Percentiles rank a stretch among this genome's conserved stretches.
Conservation (phyloP, 164 flowering plant species). For the Aristolochia californica region DNA sequence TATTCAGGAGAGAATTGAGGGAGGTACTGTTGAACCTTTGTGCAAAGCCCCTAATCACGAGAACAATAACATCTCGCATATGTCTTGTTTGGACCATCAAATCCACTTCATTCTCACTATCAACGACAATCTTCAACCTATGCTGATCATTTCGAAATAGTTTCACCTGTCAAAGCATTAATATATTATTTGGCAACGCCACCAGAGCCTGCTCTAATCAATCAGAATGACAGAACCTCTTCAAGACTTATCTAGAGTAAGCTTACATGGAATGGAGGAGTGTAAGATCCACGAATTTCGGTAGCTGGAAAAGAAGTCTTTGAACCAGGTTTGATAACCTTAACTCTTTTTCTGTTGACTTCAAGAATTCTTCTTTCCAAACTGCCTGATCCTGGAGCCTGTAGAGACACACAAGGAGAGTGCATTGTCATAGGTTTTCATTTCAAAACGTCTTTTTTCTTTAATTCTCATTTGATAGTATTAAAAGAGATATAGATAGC, state of each 20-base stretch:
- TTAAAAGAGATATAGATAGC: neutral
- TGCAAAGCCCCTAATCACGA: conserved; percentile 84
- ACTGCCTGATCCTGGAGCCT: conserved; percentile 56
- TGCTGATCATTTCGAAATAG: conserved; percentile 83
- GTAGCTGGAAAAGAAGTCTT: conserved; percentile 94
- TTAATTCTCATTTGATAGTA: neutral
- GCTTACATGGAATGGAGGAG: conserved; percentile 97
- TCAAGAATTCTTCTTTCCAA: conserved; percentile 90
- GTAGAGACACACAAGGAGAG: conserved; percentile 11
- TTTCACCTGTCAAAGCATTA: conserved; percentile 55
- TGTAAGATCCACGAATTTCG: conserved; percentile 87
- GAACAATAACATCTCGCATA: conserved; percentile 74
- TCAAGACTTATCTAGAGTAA: neutral
- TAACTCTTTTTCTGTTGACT: conserved; percentile 78
- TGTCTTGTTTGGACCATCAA: conserved; percentile 89
- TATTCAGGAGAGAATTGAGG: conserved; percentile 85
- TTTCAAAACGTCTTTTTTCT: neutral
- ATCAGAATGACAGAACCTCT: neutral
- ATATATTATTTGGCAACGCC: too few species aligned
- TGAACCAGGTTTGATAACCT: conserved; percentile 94
- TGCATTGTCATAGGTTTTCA: neutral
- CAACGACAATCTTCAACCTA: conserved; percentile 80
- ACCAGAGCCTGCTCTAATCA: too few species aligned
- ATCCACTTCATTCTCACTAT: conserved; percentile 86
- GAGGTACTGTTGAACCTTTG: conserved; percentile 94